Percentiles rank a stretch among this genome's conserved stretches.
These are phyloP conservation scores for Boletus reticulatus DNA, from an alignment of 768 basidiomycete species.

Conservation along the genomic window DNA sequence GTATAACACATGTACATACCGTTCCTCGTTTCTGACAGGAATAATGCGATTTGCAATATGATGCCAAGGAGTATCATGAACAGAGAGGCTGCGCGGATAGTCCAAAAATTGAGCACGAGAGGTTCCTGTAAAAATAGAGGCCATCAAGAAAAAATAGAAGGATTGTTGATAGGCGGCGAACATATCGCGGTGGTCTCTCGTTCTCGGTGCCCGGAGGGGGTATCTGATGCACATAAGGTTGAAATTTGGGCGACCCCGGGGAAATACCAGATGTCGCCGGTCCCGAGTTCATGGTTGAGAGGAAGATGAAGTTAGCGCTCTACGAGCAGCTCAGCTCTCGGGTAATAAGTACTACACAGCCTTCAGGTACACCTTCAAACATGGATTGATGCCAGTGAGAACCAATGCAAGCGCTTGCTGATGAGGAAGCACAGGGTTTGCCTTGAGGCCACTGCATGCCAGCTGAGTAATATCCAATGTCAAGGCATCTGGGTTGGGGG, in stretches of 20 bases:
- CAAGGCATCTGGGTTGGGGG: no score
- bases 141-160: background rate
- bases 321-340: background rate
- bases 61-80: conserved; percentile 38
- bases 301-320: background rate
- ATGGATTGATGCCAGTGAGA: background rate
- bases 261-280: background rate
- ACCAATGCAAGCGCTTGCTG: background rate
- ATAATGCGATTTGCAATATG: conserved; percentile 8
- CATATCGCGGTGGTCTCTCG: conserved; percentile 42
- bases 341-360: background rate
- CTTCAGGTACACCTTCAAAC: background rate
- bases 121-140: conserved; percentile 23
- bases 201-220: conserved; percentile 39
- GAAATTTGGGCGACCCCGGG: conserved; percentile 36
- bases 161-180: conserved; percentile 23
- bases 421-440: background rate
- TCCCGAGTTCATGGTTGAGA: conserved; percentile 7
- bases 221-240: conserved; percentile 47
- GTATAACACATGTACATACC: conserved; percentile 8
- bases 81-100: conserved; percentile 39
- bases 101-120: conserved; percentile 34
- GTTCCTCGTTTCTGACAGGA: conserved; percentile 15
- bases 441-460: no score
- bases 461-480: no score